Base-by-base conservation (phyloP, 2,329 filamentous ascomycete species). In the Apiospora kogelbergensis region DNA sequence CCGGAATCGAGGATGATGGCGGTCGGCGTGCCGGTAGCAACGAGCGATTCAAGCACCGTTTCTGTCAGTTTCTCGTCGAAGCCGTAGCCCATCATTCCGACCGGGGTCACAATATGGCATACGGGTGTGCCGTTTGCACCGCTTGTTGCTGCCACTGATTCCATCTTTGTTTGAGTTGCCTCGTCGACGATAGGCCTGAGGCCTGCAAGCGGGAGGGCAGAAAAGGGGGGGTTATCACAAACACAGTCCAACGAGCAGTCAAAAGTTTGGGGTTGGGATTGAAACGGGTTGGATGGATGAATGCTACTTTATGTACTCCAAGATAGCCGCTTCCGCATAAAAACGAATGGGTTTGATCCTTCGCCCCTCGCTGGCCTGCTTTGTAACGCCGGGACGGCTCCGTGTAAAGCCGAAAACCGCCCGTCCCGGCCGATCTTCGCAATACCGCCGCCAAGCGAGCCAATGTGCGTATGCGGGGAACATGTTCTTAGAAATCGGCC, bases 1-100 rank as follows among this genome's bases (percentile, higher is more conserved):
- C 78, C 78, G 6, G 77, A 77, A 67, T 80, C 79, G 10, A 78
- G 66, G 63, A 80, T 79, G 20, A 80, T 71, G 24, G 77, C 78
- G 64, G 76, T 82, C 2, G 78, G 72, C 72, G 70, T 67, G 0
- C 75, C 75, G 0, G 68, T 79, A 17, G 76, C 67, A 0, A 75
- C 72, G 2, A 81, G 73, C 0, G 40, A 65, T 0, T 73, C 70
- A 0, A 82, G 73, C 3, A 75, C 75, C 0, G 69, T 26, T 0
- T 68, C 57, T 0, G 73, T 79, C 26, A 79, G 74, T 0, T 72
- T 70, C 40, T 80, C 78, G 66, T 82, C 74, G 63, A 84, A 81
- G 33, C 84, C 84, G 69, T 85, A 86, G 6, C 84, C 84, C 9
- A 86, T 74, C 82, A 84, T 85, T 40, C 82, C 84, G 17, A 84